Evolutionary conservation across 345 rosid species (phyloP).

Genomic region (Eutrema yunnanense): DNA sequence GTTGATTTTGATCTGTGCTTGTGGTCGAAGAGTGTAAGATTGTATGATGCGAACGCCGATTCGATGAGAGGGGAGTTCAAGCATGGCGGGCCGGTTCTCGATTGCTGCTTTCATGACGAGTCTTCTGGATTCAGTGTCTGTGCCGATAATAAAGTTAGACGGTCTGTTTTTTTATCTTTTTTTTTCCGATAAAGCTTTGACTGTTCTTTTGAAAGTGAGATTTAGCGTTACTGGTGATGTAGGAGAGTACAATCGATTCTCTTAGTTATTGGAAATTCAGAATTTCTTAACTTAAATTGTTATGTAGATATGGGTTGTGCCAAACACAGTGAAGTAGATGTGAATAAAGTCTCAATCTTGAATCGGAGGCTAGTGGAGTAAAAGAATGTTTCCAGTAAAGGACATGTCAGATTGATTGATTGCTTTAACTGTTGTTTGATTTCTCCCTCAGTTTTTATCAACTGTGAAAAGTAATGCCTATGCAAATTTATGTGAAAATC

Average conservation of each 20-base stretch:
- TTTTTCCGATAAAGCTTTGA: background rate
- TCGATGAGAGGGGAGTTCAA: conserved; percentile 79
- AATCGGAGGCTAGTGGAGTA: background rate
- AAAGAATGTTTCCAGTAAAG: background rate
- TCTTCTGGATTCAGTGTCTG: conserved; percentile 92
- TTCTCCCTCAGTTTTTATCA: background rate
- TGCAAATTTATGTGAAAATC: background rate
- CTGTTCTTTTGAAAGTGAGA: background rate
- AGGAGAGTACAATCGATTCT: background rate
- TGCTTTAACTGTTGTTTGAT: background rate
- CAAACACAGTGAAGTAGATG: background rate
- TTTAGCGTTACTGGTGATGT: background rate
- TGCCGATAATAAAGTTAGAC: conserved; percentile 62
- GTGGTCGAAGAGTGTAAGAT: conserved; percentile 50
- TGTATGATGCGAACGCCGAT: conserved; percentile 78
- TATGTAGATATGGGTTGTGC: too few relatives aligned
- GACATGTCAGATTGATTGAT: background rate
- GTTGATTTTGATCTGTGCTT: background rate
- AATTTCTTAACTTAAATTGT: background rate
- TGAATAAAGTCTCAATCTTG: background rate
- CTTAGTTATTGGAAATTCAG: background rate
- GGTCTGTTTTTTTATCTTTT: conserved; percentile 31
- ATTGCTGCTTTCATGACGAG: conserved; percentile 96
- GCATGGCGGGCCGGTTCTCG: conserved; percentile 91
- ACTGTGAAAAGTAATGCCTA: background rate